Conservation (phyloP, 163 green algal species). For the Prototheca cutis region DNA sequence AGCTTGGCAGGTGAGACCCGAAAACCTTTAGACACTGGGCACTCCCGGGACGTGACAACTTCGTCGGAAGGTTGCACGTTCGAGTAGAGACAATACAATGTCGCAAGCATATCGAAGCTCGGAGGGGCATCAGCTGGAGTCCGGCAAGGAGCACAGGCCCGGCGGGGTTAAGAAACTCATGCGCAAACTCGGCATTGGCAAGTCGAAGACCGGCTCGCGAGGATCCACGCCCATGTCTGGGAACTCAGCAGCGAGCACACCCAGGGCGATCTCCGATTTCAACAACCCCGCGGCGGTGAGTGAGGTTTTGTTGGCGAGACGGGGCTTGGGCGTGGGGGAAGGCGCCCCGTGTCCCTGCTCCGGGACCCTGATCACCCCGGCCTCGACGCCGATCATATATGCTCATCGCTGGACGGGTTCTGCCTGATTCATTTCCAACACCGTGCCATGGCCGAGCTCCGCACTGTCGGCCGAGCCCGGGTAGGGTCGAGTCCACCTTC, state of each 20-base stretch:
- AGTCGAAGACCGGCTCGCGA: not conserved
- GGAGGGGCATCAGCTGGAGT: no score
- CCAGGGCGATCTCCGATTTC: not conserved
- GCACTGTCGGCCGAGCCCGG: no score
- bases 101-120: no score
- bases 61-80: no score
- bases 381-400: not conserved
- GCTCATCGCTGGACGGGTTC: no score
- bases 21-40: no score
- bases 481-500: no score
- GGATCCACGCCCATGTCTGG: not conserved
- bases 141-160: not conserved
- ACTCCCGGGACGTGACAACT: no score
- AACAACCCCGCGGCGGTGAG: not conserved
- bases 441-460: no score
- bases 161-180: not conserved
- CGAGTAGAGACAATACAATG: no score
- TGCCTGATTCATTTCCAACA: no score
- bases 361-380: not conserved
- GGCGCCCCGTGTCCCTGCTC: not conserved
- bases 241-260: not conserved
- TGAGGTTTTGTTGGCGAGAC: not conserved
- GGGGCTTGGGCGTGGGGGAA: not conserved
- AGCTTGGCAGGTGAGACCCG: no score
- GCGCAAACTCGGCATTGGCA: not conserved